Evolutionary conservation across 2,329 filamentous ascomycete genomes (phyloP).

Genomic region (Phialemonium atrogriseum): DNA sequence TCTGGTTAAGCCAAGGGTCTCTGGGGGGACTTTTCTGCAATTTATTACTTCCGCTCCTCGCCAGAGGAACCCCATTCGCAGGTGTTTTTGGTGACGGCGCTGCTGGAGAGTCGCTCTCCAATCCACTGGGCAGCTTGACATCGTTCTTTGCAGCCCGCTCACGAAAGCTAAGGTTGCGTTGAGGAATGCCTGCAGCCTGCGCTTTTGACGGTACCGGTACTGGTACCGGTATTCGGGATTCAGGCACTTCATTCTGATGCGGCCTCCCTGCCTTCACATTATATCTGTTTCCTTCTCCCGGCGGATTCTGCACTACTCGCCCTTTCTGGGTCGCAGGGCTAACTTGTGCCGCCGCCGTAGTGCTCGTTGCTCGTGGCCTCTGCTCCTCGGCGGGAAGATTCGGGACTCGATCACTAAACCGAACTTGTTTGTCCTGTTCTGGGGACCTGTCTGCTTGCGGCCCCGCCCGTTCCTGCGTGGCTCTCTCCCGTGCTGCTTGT

Average conservation of each 20-base stretch:
- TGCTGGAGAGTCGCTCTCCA: conserved; percentile 15
- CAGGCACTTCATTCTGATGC: conserved; percentile 14
- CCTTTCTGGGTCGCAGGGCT: conserved; percentile 16
- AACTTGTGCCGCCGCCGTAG: conserved; percentile 13
- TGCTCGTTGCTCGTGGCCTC: conserved; percentile 14
- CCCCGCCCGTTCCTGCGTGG: conserved; percentile 12
- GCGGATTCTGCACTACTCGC: conserved; percentile 21
- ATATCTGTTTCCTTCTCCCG: conserved; percentile 20
- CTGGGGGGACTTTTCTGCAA: conserved; percentile 48
- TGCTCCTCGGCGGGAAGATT: conserved; percentile 10
- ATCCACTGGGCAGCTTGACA: conserved; percentile 22
- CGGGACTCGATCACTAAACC: conserved; percentile 19
- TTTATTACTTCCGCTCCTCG: conserved; percentile 48
- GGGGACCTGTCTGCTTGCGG: conserved; percentile 8
- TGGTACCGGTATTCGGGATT: conserved; percentile 17
- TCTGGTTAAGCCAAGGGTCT: conserved; percentile 37
- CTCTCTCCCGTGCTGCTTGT: conserved; percentile 54
- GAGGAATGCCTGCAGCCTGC: conserved; percentile 29
- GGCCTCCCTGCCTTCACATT: conserved; percentile 18
- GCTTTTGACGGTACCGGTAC: conserved; percentile 9
- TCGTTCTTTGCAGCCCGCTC: conserved; percentile 44
- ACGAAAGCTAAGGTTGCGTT: conserved; percentile 52
- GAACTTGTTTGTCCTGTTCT: conserved; percentile 20
- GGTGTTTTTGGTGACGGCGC: conserved; percentile 19
- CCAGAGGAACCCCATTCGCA: conserved; percentile 26